A percentile compares a stretch with the other conserved stretches of the same genome.
Evolutionary conservation across 176 grass and related monocot species (phyloP).

Genomic region (Oryza meridionalis): DNA sequence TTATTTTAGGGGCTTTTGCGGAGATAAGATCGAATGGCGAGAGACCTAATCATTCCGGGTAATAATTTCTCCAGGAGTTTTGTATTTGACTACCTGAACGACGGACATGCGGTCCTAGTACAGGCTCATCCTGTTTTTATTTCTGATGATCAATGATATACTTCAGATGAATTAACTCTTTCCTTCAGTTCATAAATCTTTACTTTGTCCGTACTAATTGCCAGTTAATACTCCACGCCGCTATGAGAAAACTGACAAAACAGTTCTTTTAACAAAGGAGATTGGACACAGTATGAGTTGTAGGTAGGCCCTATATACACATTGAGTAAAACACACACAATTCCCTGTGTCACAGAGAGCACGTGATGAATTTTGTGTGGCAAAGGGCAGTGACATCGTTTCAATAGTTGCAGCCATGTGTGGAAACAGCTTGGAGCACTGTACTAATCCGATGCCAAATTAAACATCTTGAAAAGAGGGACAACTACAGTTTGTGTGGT

Average conservation of each 20-base stretch:
- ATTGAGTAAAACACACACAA: background rate
- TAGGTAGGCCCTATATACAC: background rate
- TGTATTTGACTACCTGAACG: constrained; percentile 20
- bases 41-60: constrained; percentile 42
- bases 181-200: background rate
- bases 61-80: constrained; percentile 46
- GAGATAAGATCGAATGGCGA: constrained; percentile 36
- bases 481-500: background rate
- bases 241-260: background rate
- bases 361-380: background rate
- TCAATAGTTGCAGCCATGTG: constrained; percentile 18
- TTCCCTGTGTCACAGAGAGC: background rate
- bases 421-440: constrained; percentile 6
- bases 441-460: constrained; percentile 25
- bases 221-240: background rate
- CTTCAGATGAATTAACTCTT: background rate
- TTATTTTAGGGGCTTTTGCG: constrained; percentile 1
- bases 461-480: constrained; percentile 41
- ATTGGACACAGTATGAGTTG: background rate
- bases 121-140: background rate
- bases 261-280: background rate
- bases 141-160: background rate
- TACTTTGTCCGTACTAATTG: background rate
- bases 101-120: background rate
- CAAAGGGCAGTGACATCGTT: background rate